Percentiles rank a stretch among this genome's conserved stretches.
These are phyloP conservation scores for Fistulinella prunicolor DNA, from an alignment of 768 basidiomycete species.

Conservation along the genomic window DNA sequence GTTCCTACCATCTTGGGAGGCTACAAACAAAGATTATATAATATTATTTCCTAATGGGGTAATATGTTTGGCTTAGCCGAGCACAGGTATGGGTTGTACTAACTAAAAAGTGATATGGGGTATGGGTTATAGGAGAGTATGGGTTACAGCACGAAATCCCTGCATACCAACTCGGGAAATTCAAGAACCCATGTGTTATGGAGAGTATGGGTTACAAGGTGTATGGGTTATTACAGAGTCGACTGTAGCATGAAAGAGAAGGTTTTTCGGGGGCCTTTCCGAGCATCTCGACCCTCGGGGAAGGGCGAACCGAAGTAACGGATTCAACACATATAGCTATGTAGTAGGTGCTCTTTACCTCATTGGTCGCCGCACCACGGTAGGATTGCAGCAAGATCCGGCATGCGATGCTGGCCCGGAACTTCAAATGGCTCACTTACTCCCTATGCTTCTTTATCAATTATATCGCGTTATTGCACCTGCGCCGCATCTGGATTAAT, in stretches of 20 bases:
- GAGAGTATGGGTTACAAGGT: not conserved
- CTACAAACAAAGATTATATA: not conserved
- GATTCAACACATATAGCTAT: no score
- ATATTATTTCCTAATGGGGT: not conserved
- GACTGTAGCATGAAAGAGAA: not conserved
- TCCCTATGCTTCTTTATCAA: no score
- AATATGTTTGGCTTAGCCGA: not conserved
- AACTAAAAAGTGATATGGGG: not conserved
- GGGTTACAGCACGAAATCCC: not conserved
- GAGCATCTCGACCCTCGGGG: no score
- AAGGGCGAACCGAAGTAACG: no score
- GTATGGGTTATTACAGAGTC: slow-evolving; percentile 1
- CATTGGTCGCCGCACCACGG: no score
- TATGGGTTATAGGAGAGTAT: not conserved
- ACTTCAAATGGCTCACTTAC: no score
- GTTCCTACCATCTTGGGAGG: not conserved
- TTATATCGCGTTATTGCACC: no score
- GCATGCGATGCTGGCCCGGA: no score
- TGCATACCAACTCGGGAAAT: not conserved
- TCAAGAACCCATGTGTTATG: not conserved
- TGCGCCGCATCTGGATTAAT: no score
- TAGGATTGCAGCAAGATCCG: no score
- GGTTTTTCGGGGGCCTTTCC: no score
- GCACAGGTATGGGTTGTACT: not conserved
- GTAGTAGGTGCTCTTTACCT: no score